Conservation (phyloP, 2,329 filamentous ascomycete species). For the Seiridium unicorne region DNA sequence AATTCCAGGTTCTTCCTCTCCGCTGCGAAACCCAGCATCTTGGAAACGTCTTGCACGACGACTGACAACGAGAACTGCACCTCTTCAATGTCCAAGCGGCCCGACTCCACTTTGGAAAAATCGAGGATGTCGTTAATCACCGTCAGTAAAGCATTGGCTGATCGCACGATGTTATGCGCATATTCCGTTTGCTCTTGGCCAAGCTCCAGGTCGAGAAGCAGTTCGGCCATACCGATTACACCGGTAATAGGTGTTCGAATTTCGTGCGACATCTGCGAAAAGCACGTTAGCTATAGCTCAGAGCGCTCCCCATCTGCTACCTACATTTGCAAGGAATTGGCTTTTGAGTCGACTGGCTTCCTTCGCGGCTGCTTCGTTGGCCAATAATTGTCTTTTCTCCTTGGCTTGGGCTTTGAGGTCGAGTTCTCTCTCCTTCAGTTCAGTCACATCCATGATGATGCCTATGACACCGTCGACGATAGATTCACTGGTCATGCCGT, state of each 20-base stretch:
- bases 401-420: conserved; percentile 63
- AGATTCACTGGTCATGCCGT: conserved; percentile 44
- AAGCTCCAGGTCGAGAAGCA: conserved; percentile 67
- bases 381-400: conserved; percentile 68
- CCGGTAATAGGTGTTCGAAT: conserved; percentile 78
- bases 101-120: conserved; percentile 83
- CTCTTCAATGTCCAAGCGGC: conserved; percentile 74
- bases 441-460: conserved; percentile 78
- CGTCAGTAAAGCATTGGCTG: conserved; percentile 77
- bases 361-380: conserved; percentile 75
- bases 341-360: conserved; percentile 79
- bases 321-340: conserved; percentile 69
- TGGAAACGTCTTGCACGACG: conserved; percentile 75
- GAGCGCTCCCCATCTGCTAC: conserved; percentile 7
- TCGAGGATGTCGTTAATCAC: conserved; percentile 92
- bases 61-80: conserved; percentile 75
- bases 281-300: neutral
- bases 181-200: conserved; percentile 71
- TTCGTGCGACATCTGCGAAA: conserved; percentile 68
- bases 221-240: conserved; percentile 76
- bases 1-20: conserved; percentile 77
- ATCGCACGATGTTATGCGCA: conserved; percentile 75
- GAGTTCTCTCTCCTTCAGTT: conserved; percentile 63
- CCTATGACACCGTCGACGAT: conserved; percentile 72
- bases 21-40: conserved; percentile 85